Evolutionary conservation across 768 basidiomycete species (phyloP).

Genomic region (Hericium coralloides): DNA sequence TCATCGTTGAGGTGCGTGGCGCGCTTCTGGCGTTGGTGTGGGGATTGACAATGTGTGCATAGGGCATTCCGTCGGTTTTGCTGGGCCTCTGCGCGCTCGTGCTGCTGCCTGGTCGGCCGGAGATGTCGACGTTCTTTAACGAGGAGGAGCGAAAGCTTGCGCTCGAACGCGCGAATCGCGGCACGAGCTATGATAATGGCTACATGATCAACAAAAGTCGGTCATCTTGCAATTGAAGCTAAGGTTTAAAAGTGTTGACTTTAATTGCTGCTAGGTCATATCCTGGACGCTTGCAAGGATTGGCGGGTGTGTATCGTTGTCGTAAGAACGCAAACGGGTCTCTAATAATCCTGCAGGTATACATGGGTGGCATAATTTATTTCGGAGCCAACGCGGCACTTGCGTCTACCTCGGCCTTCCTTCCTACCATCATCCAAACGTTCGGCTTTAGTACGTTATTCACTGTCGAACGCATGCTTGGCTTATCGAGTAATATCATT

Average conservation of each 20-base stretch:
- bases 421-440: conserved; percentile 73
- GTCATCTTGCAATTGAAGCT: not conserved
- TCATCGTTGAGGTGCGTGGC: conserved; percentile 55
- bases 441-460: conserved; percentile 56
- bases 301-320: conserved; percentile 45
- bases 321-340: not conserved
- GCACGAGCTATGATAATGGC: conserved; percentile 57
- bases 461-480: not conserved
- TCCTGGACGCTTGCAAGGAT: conserved; percentile 54
- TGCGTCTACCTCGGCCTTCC: conserved; percentile 74
- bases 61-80: conserved; percentile 62
- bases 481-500: not conserved
- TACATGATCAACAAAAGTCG: conserved; percentile 54
- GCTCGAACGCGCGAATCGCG: conserved; percentile 57
- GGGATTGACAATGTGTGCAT: not conserved
- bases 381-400: conserved; percentile 71
- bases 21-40: not conserved
- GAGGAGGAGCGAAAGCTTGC: conserved; percentile 48
- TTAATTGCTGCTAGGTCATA: conserved; percentile 37
- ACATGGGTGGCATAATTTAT: conserved; percentile 63
- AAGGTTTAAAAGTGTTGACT: not conserved
- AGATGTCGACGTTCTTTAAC: conserved; percentile 52
- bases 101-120: conserved; percentile 62
- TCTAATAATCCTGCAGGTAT: conserved; percentile 32
- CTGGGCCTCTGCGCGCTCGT: conserved; percentile 50